Evolutionary conservation across 2,329 filamentous ascomycete species (phyloP), one percentile per base, ranked within the genome.

Genomic region (Exophiala lecanii-corni): DNA sequence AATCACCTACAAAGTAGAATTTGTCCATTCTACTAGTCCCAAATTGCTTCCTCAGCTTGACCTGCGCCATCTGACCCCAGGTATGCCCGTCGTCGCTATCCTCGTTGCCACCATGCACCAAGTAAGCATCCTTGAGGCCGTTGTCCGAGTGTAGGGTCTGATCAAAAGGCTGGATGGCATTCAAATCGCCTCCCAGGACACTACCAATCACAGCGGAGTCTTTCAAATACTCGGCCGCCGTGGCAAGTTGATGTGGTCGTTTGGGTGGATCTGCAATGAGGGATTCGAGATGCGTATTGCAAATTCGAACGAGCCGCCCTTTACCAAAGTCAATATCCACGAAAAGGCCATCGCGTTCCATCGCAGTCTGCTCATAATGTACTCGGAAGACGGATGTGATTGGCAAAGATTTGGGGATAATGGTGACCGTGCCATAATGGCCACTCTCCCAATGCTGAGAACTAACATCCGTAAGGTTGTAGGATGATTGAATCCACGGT

Each of bases 251-350:
- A 0, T 60, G 52, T 0, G 73, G 73, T 0, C 76, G 67, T 13
- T 67, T 58, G 0, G 75, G 73, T 0, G 73, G 74, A 3, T 69
- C 57, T 1, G 68, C 59, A 0, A 66, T 62, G 12, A 80, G 59
- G 2, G 73, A 77, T 55, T 80, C 77, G 3, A 80, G 71, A 54
- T 81, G 77, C 0, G 70, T 72, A 54, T 77, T 78, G 58, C 75
- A 76, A 3, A 79, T 54, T 3, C 75, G 67, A 4, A 79, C 49
- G 0, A 58, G 16, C 21, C 39, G 32, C 23, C 41, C 31, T 18
- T 36, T 34, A 7, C 52, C 43, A 16, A 71, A 41, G 0, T 48
- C 43, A 21, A 76, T 45, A 40, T 80, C 76, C n/a, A 77, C 65
- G 42, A 79, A 78, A 1, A 78, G 57, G 2, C 63, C 75, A 53